Base-by-base conservation (phyloP, 2,329 filamentous ascomycete species). In the Aphanocladium album region DNA sequence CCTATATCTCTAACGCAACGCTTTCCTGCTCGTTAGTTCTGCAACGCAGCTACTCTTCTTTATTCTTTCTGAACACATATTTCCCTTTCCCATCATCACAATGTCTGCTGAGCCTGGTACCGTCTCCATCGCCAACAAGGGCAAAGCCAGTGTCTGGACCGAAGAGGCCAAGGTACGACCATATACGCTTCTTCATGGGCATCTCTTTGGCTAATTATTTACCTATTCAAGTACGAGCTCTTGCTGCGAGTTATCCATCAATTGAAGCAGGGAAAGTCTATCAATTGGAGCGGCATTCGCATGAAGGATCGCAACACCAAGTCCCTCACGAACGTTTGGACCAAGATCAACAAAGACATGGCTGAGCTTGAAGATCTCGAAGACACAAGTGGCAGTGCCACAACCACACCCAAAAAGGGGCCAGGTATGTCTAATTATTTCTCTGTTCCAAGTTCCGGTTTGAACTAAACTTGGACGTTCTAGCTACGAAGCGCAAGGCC, bases 281-380 rank as follows among this genome's bases (percentile, higher is more conserved):
- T 77, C 63, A 72, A 74, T 50, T 77, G 74, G 74, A 60, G 62
- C 1, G 63, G 63, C 3, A 65, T 77, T 27, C 64, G 66, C 25
- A 75, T 78, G 68, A 71, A 72, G 0, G 73, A 72, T 0, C 73
- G 76, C 8, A 76, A 74, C 1, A 61, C 65, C 23, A 78, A 77
- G 62, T 73, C 73, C 2, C 63, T 78, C 0, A 67, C 73, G 63
- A 71, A 73, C 46, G 68, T 70, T 60, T 78, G 74, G 75, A 71
- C 70, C 1, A 70, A 67, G 12, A 69, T 77, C 23, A 69, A 71
- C 27, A 76, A 76, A 35, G 64, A 67, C 3, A 70, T 76, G 11
- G 65, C 68, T 0, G 75, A 76, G 0, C 65, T 78, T 17, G 73
- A 76, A 53, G 50, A 62, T 2, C 62, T 69, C 2, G 52, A 67